A percentile compares a stretch with the other conserved stretches of the same genome.
Evolutionary conservation across 148 eudicot genomes (phyloP).

Genomic region (Cornus controversa): DNA sequence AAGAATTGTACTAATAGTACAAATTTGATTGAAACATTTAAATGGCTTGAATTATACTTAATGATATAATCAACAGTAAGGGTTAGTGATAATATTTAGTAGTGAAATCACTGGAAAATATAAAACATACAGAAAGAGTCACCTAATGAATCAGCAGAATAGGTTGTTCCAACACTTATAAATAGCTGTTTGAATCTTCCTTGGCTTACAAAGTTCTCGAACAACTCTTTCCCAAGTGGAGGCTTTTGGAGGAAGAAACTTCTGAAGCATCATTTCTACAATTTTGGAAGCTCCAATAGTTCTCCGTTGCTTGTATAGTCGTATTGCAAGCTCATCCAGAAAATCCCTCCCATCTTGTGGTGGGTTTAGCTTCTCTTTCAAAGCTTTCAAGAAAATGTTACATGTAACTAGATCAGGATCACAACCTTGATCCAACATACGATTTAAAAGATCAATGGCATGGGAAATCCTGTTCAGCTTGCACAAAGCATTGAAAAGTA

Average conservation of each 20-base stretch:
- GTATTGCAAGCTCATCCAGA: conserved; percentile 60
- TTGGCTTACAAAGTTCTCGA: conserved; percentile 52
- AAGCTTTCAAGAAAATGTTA: conserved; percentile 58
- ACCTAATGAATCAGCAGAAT: conserved; percentile 31
- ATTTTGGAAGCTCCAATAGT: conserved; percentile 58
- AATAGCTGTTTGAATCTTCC: conserved; percentile 45
- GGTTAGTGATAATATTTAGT: neutral
- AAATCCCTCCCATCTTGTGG: conserved; percentile 68
- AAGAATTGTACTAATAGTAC: neutral
- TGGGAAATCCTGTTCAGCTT: conserved; percentile 38
- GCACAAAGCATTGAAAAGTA: conserved; percentile 71
- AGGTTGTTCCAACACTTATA: conserved; percentile 57
- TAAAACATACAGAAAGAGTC: neutral
- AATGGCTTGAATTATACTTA: neutral
- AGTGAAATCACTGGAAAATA: neutral
- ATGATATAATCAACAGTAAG: neutral
- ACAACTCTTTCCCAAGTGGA: conserved; percentile 72
- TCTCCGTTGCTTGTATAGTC: conserved; percentile 53
- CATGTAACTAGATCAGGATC: conserved; percentile 80
- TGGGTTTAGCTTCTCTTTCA: conserved; percentile 58
- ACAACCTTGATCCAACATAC: conserved; percentile 72
- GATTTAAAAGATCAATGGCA: conserved; percentile 74
- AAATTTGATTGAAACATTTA: neutral
- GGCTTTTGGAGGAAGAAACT: conserved; percentile 56
- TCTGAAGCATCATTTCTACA: conserved; percentile 69